Evolutionary conservation across 2,329 filamentous ascomycete genomes (phyloP), one percentile per base, ranked within the genome.

Genomic region (Trichoderma oligosporum): DNA sequence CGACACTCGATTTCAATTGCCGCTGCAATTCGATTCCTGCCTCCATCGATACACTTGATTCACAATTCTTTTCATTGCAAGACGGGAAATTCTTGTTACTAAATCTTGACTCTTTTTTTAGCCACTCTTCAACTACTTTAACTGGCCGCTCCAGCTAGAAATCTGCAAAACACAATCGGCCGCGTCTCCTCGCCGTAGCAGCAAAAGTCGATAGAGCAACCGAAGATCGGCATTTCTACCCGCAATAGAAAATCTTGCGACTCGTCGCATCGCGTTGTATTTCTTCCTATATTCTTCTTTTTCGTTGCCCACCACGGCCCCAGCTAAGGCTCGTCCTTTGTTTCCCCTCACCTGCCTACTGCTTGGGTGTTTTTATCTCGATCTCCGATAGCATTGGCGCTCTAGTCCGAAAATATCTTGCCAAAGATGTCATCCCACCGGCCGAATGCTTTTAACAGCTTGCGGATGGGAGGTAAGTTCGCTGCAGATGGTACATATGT

Each of bases 391-490:
- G 65, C 65, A 63, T 61, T 58, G 59, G 61, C 63, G 63, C 57
- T 46, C 64, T 64, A 64, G 63, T 64, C 64, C 62, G 63, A 62
- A 63, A 56, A 57, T 59, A 63, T 58, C 61, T 58, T 41, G 53
- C 61, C 61, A 63, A 71, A 63, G 58, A 96, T 96, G 91, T 91
- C 90, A 81, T 87, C 91, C 77, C 94, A 87, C 79, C 84, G 92
- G 81, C 89, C 92, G 75, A 88, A 90, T 82, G 87, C 91, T 71
- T 96, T 97, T 78, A 83, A 81, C 71, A 82, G 78, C 69, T 73
- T 97, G 80, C 89, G 93, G 79, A 97, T 97, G 91, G 94, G 93
- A 85, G 94, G 93, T 97, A 82, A 87, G 90, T 68, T 42, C 25
- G 41, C 11, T 33, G 7, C 29, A 4, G 3, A 14, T 47, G 27